Conservation (phyloP, 1,284 basidiomycete genomes). For the Sanguinoderma infundibulare region DNA sequence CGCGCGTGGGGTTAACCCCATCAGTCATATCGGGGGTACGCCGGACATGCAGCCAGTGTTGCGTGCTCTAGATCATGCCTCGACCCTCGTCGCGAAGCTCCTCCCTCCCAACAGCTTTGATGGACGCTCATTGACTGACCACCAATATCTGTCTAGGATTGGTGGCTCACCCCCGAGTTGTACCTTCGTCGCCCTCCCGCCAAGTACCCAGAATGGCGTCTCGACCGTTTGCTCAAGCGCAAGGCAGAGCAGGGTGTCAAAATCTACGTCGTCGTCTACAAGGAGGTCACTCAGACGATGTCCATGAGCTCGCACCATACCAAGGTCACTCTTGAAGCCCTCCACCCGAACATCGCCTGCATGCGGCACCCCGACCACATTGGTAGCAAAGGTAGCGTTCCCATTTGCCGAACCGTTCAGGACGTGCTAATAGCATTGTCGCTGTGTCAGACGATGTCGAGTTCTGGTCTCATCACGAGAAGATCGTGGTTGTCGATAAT, state of each 20-base stretch:
- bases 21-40: too few species aligned
- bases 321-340: constrained; percentile 78
- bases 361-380: constrained; percentile 92
- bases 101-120: too few species aligned
- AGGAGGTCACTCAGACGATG: constrained; percentile 93
- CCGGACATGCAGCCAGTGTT: too few species aligned
- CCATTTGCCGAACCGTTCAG: too few species aligned
- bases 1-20: too few species aligned
- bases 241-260: constrained; percentile 93
- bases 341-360: constrained; percentile 88
- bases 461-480: constrained; percentile 89
- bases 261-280: constrained; percentile 89
- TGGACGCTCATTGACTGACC: not conserved
- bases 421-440: not conserved
- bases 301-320: constrained; percentile 85
- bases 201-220: constrained; percentile 80
- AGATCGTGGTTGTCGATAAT: constrained; percentile 87
- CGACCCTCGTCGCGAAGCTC: too few species aligned
- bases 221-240: constrained; percentile 82
- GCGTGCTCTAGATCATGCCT: too few species aligned
- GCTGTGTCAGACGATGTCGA: constrained; percentile 61
- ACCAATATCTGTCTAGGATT: constrained; percentile 61
- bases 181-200: constrained; percentile 91
- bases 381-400: constrained; percentile 67
- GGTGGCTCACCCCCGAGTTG: constrained; percentile 92